Base-by-base conservation (phyloP, 495 filamentous ascomycete genomes). In the Neurospora tetraspora region DNA sequence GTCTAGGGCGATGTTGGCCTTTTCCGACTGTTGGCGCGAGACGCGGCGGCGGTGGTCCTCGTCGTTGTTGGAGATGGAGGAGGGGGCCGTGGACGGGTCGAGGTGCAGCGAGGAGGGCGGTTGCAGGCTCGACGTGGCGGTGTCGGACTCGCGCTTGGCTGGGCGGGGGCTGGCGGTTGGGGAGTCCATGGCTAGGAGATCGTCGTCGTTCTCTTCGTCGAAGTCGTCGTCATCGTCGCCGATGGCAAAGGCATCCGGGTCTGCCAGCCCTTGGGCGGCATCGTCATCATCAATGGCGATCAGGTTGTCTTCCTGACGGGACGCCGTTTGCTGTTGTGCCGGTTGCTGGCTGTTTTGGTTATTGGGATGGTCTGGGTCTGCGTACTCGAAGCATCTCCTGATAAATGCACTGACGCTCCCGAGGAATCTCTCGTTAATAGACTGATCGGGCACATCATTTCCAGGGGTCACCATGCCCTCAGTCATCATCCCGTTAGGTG, bases 321-420 rank as follows among this genome's bases (percentile, higher is more conserved):
- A 77, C 71, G 39, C 70, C 31, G 31, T 71, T 23, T 61, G 37
- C 42, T 71, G 31, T 69, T 68, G 39, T 31, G 53, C 69, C 23
- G 71, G 34, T 36, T 40, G 72, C 36, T 71, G 53, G 73, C 77
- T 61, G 72, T 80, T 82, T 72, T 88, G 85, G 70, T 89, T 87
- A 39, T 85, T 86, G 0, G 90, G 88, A 73, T 93, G 91, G 77
- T 96, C 95, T 10, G 96, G 96, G 79, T 99, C 96, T 20, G 96
- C 96, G 78, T 99, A 99, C 83, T 99, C 96, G 74, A 99, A 98
- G 81, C 96, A 99, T 45, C 96, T 88, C 70, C 94, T 86, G 71
- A 98, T 98, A 81, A 99, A 99, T 4, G 93, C 93, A 76, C 93
- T 96, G 71, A 98, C 92, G 76, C 94, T 97, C 45, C 90, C 90